Evolutionary conservation across 805 yeast species (phyloP).

Genomic region (Hagleromyces aurorensis): DNA sequence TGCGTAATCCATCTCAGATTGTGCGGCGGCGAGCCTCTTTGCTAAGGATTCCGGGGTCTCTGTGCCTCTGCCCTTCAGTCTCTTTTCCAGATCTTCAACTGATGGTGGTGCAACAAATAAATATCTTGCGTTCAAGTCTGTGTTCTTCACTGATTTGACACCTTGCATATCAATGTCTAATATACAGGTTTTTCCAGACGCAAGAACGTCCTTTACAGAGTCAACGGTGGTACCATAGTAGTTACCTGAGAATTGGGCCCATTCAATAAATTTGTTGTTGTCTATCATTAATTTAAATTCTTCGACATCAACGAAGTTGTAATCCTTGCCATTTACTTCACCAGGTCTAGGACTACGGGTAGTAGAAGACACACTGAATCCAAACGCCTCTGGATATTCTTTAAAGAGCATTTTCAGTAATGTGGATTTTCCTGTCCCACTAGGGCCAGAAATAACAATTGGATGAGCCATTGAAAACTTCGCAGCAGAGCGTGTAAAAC

Average conservation of each 20-base stretch:
- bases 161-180: conserved; percentile 99
- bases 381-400: conserved; percentile 84
- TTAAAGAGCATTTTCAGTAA: conserved; percentile 80
- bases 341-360: conserved; percentile 90
- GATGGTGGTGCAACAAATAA: conserved; percentile 92
- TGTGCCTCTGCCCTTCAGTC: conserved; percentile 88
- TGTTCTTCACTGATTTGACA: conserved; percentile 80
- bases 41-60: conserved; percentile 80
- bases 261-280: conserved; percentile 77
- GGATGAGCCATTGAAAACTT: conserved; percentile 47
- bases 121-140: conserved; percentile 76
- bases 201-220: conserved; percentile 58
- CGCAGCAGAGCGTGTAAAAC: background rate
- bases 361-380: conserved; percentile 84
- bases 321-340: conserved; percentile 82
- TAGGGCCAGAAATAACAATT: conserved; percentile 93
- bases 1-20: conserved; percentile 83
- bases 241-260: conserved; percentile 98
- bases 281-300: conserved; percentile 70
- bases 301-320: conserved; percentile 77
- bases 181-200: conserved; percentile 68
- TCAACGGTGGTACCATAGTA: conserved; percentile 91
- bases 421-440: conserved; percentile 94
- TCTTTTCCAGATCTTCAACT: conserved; percentile 60
- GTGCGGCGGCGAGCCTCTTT: conserved; percentile 81